phyloP scores from a whole-genome alignment of 2,329 filamentous ascomycete genomes.

The Fusarium circinatum region DNA sequence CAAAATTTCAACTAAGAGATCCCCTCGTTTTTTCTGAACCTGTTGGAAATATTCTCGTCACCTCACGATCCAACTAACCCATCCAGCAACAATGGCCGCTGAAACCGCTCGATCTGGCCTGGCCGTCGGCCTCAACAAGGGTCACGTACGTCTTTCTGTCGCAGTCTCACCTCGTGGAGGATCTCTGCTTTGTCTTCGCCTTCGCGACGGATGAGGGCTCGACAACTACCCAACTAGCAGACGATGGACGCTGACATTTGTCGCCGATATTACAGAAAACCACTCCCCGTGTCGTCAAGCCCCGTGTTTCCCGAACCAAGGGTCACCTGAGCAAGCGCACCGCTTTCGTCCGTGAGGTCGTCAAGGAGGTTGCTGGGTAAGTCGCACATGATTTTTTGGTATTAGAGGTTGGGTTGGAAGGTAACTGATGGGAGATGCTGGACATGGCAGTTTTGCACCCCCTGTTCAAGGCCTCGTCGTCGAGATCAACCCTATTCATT shows the following conservation, averaged over 20 bases:
- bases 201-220: constrained; percentile 41
- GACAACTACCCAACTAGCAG: constrained; percentile 52
- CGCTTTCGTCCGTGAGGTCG: constrained; percentile 94
- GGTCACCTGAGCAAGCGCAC: constrained; percentile 97
- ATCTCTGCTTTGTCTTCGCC: constrained; percentile 65
- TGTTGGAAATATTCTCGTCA: constrained; percentile 37
- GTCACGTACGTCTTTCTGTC: constrained; percentile 66
- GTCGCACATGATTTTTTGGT: constrained; percentile 48
- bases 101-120: constrained; percentile 69
- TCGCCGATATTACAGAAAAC: constrained; percentile 73
- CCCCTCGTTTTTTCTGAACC: constrained; percentile 19
- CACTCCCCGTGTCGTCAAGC: constrained; percentile 80
- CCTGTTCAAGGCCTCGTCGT: background rate
- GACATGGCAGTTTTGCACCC: background rate
- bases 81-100: constrained; percentile 65
- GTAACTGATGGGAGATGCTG: background rate
- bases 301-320: constrained; percentile 86
- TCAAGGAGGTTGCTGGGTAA: constrained; percentile 97
- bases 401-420: background rate
- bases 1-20: constrained; percentile 12
- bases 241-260: constrained; percentile 71
- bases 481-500: background rate
- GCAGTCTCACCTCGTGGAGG: constrained; percentile 79
- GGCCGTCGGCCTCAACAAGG: constrained; percentile 70
- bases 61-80: constrained; percentile 46